Base-by-base conservation (phyloP, 805 yeast species). In the Sungouiella blattae region DNA sequence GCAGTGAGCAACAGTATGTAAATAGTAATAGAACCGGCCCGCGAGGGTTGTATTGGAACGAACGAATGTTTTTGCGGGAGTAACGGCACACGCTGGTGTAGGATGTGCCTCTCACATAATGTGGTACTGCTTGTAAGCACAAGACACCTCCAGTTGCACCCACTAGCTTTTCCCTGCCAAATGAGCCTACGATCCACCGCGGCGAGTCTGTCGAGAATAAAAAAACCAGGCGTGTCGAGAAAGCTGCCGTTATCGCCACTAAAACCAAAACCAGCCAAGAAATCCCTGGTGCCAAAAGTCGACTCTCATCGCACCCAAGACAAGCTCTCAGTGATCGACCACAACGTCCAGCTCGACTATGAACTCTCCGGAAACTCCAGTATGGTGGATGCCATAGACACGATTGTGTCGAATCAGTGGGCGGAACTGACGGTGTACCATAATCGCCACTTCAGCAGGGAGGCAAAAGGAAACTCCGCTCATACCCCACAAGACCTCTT, bases 301-400 rank as follows among this genome's bases (percentile, higher is more conserved):
- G n/a, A n/a, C n/a, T n/a, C n/a, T n/a, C n/a, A n/a, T n/a, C 14
- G 25, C 30, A 12, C 22, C 4, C 18, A 5, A 25, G 15, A 30
- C 13, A 44, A 39, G 9, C 35, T 47, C 22, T 43, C 36, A 5
- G 53, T 60, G 1, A 40, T 40, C 20, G 65, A 62, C 43, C 64
- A 64, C 48, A 60, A 68, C 43, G 66, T 64, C 4, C 61, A 64
- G 38, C 47, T 68, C 35, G 70, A 68, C 40, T 67, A 57, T 32
- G 67, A 60, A 30, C 49, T 68, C 16, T 50, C 59, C 6, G 40
- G 38, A n/a, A 43, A 43, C 3, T 56, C 63, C 12, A 60, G 62
- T 36, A 37, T 68, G 2, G 24, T 55, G 17, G 44, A 47, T 2
- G 71, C 69, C 1, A 46, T 66, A 5, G 58, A 58, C 17, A 52